Base-by-base conservation (phyloP, 176 grass and related monocot species). In the Avena sativa region DNA sequence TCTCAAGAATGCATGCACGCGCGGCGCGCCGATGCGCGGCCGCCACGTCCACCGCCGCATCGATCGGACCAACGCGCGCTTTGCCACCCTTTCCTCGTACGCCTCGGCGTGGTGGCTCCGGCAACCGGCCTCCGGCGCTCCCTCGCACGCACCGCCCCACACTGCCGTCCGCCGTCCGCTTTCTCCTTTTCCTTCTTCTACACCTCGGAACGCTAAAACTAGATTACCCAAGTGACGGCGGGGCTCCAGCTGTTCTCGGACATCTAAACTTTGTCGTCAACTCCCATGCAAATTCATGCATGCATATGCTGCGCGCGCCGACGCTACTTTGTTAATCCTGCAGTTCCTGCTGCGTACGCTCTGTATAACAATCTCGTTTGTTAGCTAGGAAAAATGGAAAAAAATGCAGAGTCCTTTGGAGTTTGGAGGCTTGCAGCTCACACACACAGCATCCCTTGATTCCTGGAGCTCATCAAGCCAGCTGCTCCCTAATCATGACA, bases 111-210 rank as follows among this genome's bases (percentile, higher is more conserved):
- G 46, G 46, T 47, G 9, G 46, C 46, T 76, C 51, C 61, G 16
- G 5, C 74, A 32, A 2, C 30, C 30, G 30, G 38, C 38, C 4
- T 40, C 38, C 38, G 38, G 38, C 4, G 56, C 16, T 4, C 1
- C 51, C 88, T 48, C 74, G 56, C 21, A 4, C 6, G 61, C 88
- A 51, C 88, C 83, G 88, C 4, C 81, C 88, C 88, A 86, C 55
- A 25, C 25, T 25, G 25, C 25, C 25, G 25, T 25, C 25, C 0
- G 88, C 7, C 43, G 11, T 21, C 61, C 78, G 83, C 60, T 75
- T 55, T 25, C 69, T 71, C 34, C 16, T 23, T 57, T 57, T 47
- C 46, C 43, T n/a, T 15, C 16, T 32, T 32, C 5, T 34, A 38
- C 68, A 3, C 50, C 70, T 90, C 78, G 83, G 79, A 26, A 20